Evolutionary conservation across 495 filamentous ascomycete genomes (phyloP), one percentile per base, ranked within the genome.

Genomic region (Neurospora sp.): DNA sequence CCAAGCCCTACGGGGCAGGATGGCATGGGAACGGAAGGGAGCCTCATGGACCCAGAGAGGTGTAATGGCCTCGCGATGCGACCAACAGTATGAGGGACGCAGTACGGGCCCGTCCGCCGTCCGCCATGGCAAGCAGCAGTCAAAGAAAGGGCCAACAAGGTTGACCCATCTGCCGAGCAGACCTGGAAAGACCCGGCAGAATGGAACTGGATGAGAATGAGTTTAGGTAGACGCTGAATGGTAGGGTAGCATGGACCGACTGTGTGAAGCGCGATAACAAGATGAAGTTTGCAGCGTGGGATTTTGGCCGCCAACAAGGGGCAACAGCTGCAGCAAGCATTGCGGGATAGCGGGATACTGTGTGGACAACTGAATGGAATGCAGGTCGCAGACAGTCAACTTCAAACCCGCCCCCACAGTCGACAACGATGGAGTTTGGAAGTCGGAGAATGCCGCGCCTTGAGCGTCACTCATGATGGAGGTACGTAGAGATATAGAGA

Each of bases 131-230:
- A 62, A 62, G 23, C 23, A 62, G 54, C 54, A 62, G 54, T 31
- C 23, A 9, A 59, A 59, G 44, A 48, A 48, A 20, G 27, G 48
- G 20, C 20, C 48, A 27, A 27, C 48, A 59, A 31, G 48, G 9
- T 54, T 12, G 4, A 54, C 3, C 46, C 46, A 54, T 54, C 46
- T 54, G 46, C 46, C 46, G 20, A 11, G 46, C 9, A 54, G 9
- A 59, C 20, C 23, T 5, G 10, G 0, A 66, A 38, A 31, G 74
- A 74, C 78, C 77, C 79, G 77, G 75, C 77, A 75, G 75, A 76
- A 62, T 38, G 79, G 79, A 20, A 79, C 73, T 73, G 71, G 71
- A 73, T 72, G 77, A 42, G 11, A 70, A 72, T 72, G 73, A 73
- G 54, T 38, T 42, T 74, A 54, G 40, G 70, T n/a, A 72, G 48